Conservation (phyloP, 352 stramenopile species). For the Thalassiosira hispida region DNA sequence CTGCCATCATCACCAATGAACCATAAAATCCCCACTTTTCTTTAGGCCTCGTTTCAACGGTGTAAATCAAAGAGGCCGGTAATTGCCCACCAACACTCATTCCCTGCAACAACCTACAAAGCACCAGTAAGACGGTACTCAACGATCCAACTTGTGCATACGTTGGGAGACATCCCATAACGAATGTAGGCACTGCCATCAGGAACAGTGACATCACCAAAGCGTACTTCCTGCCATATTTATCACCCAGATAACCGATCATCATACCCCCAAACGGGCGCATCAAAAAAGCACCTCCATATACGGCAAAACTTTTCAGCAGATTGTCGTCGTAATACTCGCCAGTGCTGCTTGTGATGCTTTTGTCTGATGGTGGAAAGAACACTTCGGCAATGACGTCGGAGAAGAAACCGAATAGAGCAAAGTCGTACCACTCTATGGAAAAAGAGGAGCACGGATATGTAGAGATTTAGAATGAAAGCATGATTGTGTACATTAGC, state of each 20-base stretch:
- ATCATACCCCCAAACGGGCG: constrained; percentile 57
- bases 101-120: constrained; percentile 68
- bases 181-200: constrained; percentile 70
- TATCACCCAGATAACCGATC: constrained; percentile 67
- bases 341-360: background rate
- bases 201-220: constrained; percentile 63
- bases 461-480: background rate
- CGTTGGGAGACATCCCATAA: constrained; percentile 68
- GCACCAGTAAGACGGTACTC: constrained; percentile 53
- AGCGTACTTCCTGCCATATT: constrained; percentile 62
- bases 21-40: constrained; percentile 78
- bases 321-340: constrained; percentile 23
- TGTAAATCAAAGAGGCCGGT: constrained; percentile 65
- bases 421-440: constrained; percentile 70
- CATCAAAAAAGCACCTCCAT: constrained; percentile 72
- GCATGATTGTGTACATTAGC: no score
- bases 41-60: constrained; percentile 59
- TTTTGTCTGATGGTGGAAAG: constrained; percentile 61
- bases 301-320: constrained; percentile 63
- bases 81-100: constrained; percentile 71
- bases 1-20: constrained; percentile 64
- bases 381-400: constrained; percentile 71
- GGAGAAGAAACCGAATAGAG: constrained; percentile 74
- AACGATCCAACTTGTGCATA: constrained; percentile 58
- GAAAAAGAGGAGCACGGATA: background rate